These are phyloP conservation scores for Posidonia oceanica DNA, from an alignment of 116 monocot species.

Conservation along the genomic window DNA sequence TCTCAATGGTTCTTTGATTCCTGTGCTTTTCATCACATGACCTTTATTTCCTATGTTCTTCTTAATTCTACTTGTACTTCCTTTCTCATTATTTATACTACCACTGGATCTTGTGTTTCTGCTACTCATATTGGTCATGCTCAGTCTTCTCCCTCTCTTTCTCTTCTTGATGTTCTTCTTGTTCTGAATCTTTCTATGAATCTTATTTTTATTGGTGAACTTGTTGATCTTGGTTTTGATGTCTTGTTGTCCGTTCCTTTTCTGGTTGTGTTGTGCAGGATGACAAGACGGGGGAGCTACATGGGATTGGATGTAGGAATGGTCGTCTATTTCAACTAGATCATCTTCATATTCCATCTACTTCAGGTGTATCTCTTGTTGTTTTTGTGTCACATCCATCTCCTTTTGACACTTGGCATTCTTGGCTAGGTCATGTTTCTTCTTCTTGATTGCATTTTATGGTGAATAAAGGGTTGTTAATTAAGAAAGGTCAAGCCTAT, in stretches of 20 bases:
- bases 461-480: neutral
- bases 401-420: neutral
- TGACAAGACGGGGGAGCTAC: neutral
- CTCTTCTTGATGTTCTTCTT: neutral
- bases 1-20: neutral
- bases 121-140: too few relatives aligned
- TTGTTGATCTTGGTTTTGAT: neutral
- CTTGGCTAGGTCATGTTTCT: neutral
- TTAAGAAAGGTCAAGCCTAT: neutral
- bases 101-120: neutral
- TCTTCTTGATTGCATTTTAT: neutral
- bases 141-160: neutral
- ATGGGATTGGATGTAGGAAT: neutral
- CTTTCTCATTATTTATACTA: neutral
- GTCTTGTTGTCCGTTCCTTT: neutral
- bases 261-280: neutral
- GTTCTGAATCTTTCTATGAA: neutral
- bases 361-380: neutral
- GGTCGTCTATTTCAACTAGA: neutral
- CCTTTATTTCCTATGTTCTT: neutral
- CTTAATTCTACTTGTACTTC: neutral
- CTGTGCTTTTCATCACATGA: neutral
- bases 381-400: neutral
- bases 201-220: neutral
- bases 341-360: neutral